Conservation (phyloP, 2,329 filamentous ascomycete species). For the Trichoderma polysporum region DNA sequence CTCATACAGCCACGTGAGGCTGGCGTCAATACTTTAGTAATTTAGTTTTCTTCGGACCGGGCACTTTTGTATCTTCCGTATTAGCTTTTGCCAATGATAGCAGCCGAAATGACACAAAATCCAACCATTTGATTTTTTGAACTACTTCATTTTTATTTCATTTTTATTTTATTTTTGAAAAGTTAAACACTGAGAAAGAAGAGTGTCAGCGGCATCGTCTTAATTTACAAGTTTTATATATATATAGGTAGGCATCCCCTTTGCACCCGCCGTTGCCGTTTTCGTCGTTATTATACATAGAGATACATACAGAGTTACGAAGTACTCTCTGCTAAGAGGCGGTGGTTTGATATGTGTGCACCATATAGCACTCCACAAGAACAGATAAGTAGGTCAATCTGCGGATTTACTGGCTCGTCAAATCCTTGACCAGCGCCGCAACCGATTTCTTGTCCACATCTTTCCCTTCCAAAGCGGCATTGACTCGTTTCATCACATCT, state of each 20-base stretch:
- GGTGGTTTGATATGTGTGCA: background rate
- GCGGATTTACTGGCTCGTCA: constrained; percentile 25
- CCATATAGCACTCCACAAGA: background rate
- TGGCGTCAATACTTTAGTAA: background rate
- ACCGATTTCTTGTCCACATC: constrained; percentile 63
- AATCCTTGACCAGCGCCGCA: constrained; percentile 59
- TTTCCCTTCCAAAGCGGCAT: constrained; percentile 59
- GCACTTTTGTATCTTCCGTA: background rate
- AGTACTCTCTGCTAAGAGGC: background rate
- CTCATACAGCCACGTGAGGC: background rate
- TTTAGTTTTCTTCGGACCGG: background rate
- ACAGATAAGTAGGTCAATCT: background rate
- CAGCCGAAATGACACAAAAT: background rate
- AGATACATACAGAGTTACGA: background rate
- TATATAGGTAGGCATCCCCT: no score
- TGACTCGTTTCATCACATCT: constrained; percentile 62
- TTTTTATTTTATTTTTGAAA: no score
- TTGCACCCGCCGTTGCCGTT: background rate
- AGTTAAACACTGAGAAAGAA: background rate
- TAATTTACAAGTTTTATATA: background rate
- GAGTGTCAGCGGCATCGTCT: background rate
- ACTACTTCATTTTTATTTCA: background rate
- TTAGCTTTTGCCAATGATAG: background rate
- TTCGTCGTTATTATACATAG: constrained; percentile 5
- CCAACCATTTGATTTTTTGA: background rate